Conservation (phyloP, 2,329 filamentous ascomycete genomes). For the Sphaceloma murrayae region DNA sequence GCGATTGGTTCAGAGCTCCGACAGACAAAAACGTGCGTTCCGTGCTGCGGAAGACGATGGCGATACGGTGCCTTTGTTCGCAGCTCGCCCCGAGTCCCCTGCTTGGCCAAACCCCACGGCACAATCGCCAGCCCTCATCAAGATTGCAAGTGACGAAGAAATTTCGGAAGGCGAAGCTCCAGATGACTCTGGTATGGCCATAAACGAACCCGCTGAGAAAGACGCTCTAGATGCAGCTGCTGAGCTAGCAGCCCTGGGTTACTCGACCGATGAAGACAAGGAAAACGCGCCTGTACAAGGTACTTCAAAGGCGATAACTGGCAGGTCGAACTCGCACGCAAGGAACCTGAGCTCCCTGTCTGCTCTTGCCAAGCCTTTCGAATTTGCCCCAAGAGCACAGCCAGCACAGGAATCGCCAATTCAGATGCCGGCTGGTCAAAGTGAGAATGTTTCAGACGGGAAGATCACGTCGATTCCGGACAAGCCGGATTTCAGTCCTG, state of each 20-base stretch:
- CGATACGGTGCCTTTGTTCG: slow-evolving; percentile 67
- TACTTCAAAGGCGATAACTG: not conserved
- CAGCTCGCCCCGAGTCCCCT: slow-evolving; percentile 34
- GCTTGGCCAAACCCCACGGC: too few relatives aligned
- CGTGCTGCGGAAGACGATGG: slow-evolving; percentile 54
- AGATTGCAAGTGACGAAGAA: not conserved
- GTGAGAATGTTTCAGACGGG: too few relatives aligned
- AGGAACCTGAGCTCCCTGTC: slow-evolving; percentile 48
- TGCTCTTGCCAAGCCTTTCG: slow-evolving; percentile 61
- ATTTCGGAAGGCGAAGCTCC: not conserved
- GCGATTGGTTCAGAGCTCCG: slow-evolving; percentile 52
- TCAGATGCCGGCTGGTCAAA: too few relatives aligned
- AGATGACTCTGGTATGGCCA: slow-evolving; percentile 2
- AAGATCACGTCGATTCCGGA: slow-evolving; percentile 1
- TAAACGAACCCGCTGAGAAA: not conserved
- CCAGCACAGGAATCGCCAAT: slow-evolving; percentile 9
- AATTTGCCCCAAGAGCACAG: slow-evolving; percentile 22
- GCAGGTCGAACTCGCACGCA: slow-evolving; percentile 8
- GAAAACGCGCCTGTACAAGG: slow-evolving; percentile 11
- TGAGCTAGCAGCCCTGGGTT: slow-evolving; percentile 1
- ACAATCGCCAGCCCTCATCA: too few relatives aligned
- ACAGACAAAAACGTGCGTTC: slow-evolving; percentile 65
- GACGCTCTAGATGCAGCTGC: slow-evolving; percentile 1
- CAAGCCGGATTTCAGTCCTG: slow-evolving; percentile 19
- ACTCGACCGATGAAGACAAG: slow-evolving; percentile 12